phyloP scores from a whole-genome alignment of 257 asterid genomes.

The Plantago major region DNA sequence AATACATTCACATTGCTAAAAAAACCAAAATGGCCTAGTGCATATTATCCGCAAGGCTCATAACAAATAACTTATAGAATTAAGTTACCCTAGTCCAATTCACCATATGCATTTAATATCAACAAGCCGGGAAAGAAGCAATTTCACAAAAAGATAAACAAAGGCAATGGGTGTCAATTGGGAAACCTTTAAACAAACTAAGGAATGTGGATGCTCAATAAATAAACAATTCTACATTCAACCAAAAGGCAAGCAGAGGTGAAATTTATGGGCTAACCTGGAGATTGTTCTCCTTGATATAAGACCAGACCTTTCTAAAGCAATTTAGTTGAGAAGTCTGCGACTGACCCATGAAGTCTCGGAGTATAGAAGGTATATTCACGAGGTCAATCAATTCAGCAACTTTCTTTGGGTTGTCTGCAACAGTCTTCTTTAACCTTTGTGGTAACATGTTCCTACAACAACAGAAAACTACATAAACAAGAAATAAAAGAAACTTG shows the following conservation, averaged over 20 bases:
- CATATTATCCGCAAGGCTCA: too few species aligned
- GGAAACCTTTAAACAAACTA: too few species aligned
- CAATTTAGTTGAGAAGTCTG: constrained; percentile 84
- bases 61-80: too few species aligned
- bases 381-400: constrained; percentile 78
- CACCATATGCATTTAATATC: too few species aligned
- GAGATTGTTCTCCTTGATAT: constrained; percentile 79
- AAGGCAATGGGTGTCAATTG: too few species aligned
- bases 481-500: too few species aligned
- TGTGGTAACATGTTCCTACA: constrained; percentile 49
- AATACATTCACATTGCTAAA: neutral
- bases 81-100: neutral
- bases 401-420: constrained; percentile 82
- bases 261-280: constrained; percentile 45
- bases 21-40: too few species aligned
- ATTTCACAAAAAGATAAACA: too few species aligned
- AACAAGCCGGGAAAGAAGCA: too few species aligned
- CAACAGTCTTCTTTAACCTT: constrained; percentile 54
- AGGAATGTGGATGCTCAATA: too few species aligned
- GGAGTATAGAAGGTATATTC: constrained; percentile 72
- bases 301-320: constrained; percentile 77
- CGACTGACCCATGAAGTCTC: constrained; percentile 96
- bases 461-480: neutral
- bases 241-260: too few species aligned
- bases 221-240: too few species aligned